Evolutionary conservation across 208 protist species (phyloP).

Genomic region (Histomonas meleagridis): DNA sequence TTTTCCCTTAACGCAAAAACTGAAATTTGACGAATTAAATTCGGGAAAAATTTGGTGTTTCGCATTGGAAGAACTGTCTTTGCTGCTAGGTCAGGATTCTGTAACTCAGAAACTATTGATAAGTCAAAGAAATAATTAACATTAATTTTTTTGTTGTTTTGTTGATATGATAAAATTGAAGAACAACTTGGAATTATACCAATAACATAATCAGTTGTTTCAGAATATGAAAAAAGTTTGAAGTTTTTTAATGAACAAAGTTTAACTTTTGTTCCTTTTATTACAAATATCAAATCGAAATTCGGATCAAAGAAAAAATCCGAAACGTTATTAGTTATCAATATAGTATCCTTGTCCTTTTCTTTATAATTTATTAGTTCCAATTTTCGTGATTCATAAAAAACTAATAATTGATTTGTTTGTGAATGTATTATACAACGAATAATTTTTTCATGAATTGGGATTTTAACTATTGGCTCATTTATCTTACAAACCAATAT

Average conservation of each 20-base stretch:
- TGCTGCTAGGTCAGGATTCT: not conserved
- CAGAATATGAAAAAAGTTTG: not conserved
- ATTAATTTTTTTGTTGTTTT: not conserved
- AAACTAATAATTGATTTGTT: not conserved
- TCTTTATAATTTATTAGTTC: not conserved
- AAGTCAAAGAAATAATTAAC: constrained; percentile 20
- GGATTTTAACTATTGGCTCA: not conserved
- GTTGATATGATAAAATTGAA: not conserved
- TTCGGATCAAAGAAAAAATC: not conserved
- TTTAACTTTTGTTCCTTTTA: not conserved
- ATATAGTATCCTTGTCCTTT: too few relatives aligned
- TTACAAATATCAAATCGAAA: not conserved
- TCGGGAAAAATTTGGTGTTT: not conserved
- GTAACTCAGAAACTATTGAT: not conserved
- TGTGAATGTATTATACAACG: not conserved
- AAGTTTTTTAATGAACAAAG: not conserved
- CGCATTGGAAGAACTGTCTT: not conserved
- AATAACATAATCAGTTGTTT: not conserved
- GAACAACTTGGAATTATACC: not conserved
- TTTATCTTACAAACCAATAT: not conserved
- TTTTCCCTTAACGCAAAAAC: constrained; percentile 15
- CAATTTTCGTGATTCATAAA: not conserved
- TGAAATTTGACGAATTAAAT: not conserved
- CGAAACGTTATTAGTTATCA: not conserved
- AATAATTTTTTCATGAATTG: not conserved